Evolutionary conservation across 805 yeast species (phyloP).

Genomic region (Starmerella sp.): DNA sequence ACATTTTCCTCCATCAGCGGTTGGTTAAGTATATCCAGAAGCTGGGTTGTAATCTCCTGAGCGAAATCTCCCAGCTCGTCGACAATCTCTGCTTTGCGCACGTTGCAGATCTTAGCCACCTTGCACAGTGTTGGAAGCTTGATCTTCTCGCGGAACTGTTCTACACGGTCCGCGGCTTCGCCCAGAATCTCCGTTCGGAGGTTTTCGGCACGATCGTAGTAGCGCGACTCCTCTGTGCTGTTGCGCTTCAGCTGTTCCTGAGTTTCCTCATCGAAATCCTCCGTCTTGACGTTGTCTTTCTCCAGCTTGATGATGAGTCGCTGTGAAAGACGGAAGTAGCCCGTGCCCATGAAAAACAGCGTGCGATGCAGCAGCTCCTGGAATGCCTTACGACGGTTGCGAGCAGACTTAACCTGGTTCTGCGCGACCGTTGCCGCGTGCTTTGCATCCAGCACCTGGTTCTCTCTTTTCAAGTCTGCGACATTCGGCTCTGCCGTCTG

Average conservation of each 20-base stretch:
- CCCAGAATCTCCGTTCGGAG: constrained; percentile 43
- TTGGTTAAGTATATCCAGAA: constrained; percentile 10
- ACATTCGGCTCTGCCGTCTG: background rate
- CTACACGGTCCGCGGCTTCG: constrained; percentile 30
- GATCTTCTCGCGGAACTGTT: constrained; percentile 8
- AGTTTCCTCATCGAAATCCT: background rate
- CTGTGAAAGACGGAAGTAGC: constrained; percentile 29
- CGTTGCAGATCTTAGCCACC: background rate
- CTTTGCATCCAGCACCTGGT: constrained; percentile 5
- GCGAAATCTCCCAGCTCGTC: constrained; percentile 12
- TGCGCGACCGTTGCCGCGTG: constrained; percentile 6
- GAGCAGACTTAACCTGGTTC: constrained; percentile 14
- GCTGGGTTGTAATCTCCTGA: constrained; percentile 7
- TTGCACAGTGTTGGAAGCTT: constrained; percentile 4
- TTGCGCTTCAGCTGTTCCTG: constrained; percentile 17
- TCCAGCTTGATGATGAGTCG: constrained; percentile 12
- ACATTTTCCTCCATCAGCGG: constrained; percentile 18
- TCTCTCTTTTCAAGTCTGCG: background rate
- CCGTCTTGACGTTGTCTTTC: constrained; percentile 16
- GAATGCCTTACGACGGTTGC: constrained; percentile 7
- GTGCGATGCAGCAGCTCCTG: constrained; percentile 48
- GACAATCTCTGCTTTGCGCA: constrained; percentile 11
- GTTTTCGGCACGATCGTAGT: constrained; percentile 50
- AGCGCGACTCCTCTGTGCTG: constrained; percentile 39
- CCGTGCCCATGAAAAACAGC: constrained; percentile 47